Percentiles rank a stretch among this genome's conserved stretches.
Evolutionary conservation across 768 basidiomycete genomes (phyloP).

Genomic region (Lactarius hengduanensis): DNA sequence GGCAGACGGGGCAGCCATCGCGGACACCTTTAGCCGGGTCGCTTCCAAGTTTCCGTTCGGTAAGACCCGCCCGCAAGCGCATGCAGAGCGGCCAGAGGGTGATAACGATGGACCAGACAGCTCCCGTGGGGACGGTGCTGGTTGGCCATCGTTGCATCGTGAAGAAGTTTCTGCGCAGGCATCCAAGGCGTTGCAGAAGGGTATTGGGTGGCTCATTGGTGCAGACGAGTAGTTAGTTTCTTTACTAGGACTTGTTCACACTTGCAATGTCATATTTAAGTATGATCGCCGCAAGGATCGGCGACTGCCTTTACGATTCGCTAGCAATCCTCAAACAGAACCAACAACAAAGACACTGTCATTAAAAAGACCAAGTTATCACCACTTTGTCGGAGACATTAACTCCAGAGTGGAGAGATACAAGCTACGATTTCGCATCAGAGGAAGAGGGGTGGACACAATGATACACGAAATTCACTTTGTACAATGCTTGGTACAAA

Average conservation of each 20-base stretch:
- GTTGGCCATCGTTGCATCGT: constrained; percentile 40
- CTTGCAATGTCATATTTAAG: constrained; percentile 25
- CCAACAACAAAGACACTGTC: background rate
- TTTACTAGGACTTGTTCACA: constrained; percentile 5
- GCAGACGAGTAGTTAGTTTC: constrained; percentile 52
- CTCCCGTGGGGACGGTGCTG: constrained; percentile 38
- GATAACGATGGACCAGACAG: constrained; percentile 37
- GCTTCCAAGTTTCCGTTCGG: constrained; percentile 25
- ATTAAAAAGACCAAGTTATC: background rate
- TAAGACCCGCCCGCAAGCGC: constrained; percentile 38
- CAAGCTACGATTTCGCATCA: constrained; percentile 7
- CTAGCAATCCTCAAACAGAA: background rate
- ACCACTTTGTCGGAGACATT: background rate
- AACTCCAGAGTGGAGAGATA: constrained; percentile 8
- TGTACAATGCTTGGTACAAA: constrained; percentile 18
- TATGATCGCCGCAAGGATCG: background rate
- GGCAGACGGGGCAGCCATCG: constrained; percentile 78
- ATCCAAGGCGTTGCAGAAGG: constrained; percentile 76
- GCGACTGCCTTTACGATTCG: background rate
- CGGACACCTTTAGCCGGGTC: constrained; percentile 73
- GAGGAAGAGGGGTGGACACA: background rate
- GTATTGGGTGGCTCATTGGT: constrained; percentile 95
- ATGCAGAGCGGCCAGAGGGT: constrained; percentile 58
- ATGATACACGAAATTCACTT: constrained; percentile 7
- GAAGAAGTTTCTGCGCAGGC: constrained; percentile 75